Evolutionary conservation across 2,329 filamentous ascomycete genomes (phyloP).

Genomic region (Stachybotrys elegans): DNA sequence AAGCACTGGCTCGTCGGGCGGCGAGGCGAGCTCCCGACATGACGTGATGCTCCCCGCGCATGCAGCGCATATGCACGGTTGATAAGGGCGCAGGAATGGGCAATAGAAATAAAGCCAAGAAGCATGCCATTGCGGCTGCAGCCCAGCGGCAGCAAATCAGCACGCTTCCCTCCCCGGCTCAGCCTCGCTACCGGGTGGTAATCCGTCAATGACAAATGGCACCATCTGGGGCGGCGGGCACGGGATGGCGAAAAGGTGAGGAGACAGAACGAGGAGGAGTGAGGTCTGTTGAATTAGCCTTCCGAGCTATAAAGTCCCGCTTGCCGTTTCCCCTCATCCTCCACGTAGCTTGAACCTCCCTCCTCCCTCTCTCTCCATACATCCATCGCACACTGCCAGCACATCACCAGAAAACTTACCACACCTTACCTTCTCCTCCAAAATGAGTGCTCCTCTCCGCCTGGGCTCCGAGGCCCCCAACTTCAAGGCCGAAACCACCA

Average conservation of each 20-base stretch:
- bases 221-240: too few relatives aligned
- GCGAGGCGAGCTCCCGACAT: too few relatives aligned
- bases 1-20: too few relatives aligned
- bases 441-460: constrained; percentile 40
- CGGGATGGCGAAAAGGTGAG: not conserved
- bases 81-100: too few relatives aligned
- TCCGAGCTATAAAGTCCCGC: not conserved
- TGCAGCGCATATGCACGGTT: too few relatives aligned
- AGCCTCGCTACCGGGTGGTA: too few relatives aligned
- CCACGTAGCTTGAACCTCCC: not conserved
- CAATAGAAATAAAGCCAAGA: too few relatives aligned
- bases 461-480: constrained; percentile 68
- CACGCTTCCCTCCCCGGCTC: too few relatives aligned
- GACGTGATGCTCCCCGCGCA: too few relatives aligned
- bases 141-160: too few relatives aligned
- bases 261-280: not conserved
- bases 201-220: too few relatives aligned
- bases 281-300: not conserved
- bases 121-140: too few relatives aligned
- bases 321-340: not conserved
- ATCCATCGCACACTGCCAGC: constrained; percentile 2
- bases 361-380: not conserved
- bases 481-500: constrained; percentile 77
- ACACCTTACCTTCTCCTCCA: constrained; percentile 22
- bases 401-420: constrained; percentile 5